These are phyloP conservation scores for Simplicillium aogashimaense DNA, from an alignment of 2,329 filamentous ascomycete genomes.

Conservation along the genomic window DNA sequence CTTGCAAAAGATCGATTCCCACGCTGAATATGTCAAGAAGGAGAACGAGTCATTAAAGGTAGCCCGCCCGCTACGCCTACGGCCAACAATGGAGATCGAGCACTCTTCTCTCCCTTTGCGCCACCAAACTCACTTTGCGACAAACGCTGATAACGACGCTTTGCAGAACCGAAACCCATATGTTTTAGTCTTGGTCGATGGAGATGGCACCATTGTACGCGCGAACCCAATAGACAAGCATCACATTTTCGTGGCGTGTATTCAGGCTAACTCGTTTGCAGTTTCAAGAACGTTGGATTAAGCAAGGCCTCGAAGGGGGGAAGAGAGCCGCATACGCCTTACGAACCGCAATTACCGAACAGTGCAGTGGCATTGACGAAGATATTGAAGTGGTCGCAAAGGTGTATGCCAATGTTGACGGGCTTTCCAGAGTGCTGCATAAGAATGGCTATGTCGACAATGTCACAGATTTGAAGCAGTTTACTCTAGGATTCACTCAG, in stretches of 20 bases:
- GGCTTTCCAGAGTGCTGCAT: conserved; percentile 38
- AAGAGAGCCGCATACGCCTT: conserved; percentile 41
- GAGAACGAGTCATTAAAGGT: conserved; percentile 38
- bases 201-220: conserved; percentile 48
- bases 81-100: too few species aligned
- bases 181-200: conserved; percentile 51
- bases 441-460: conserved; percentile 35
- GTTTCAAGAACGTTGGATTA: conserved; percentile 48
- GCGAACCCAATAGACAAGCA: neutral
- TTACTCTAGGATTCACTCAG: conserved; percentile 50
- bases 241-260: too few species aligned
- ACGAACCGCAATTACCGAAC: conserved; percentile 33
- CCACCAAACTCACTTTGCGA: neutral
- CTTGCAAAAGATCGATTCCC: conserved; percentile 27
- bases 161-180: conserved; percentile 46
- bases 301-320: conserved; percentile 44
- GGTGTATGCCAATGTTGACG: conserved; percentile 43
- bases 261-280: conserved; percentile 16
- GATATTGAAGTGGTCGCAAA: conserved; percentile 46
- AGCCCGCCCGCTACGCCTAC: conserved; percentile 6
- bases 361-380: conserved; percentile 31
- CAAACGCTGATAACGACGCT: conserved; percentile 3
- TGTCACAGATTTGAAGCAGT: conserved; percentile 40
- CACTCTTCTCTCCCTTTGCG: neutral
- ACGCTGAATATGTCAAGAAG: conserved; percentile 21